Conservation (phyloP, 1,284 basidiomycete species). For the Blastosporella zonata region DNA sequence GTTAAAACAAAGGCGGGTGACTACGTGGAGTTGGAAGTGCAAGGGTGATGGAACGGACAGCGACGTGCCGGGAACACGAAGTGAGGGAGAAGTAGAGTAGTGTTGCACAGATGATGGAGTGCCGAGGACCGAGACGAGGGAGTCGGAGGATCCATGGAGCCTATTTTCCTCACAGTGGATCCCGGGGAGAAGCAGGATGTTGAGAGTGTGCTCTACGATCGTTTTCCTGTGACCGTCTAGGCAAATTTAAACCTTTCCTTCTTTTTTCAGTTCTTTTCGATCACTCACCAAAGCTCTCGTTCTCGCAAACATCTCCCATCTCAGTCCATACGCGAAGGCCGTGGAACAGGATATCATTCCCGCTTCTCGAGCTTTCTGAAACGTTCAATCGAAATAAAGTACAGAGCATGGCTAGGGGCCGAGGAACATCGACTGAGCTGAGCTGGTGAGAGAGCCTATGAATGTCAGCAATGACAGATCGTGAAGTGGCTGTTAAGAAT, state of each 20-base stretch:
- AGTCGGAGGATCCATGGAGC: conserved; percentile 30
- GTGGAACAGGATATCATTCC: conserved; percentile 48
- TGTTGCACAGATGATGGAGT: conserved; percentile 17
- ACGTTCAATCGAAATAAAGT: conserved; percentile 48
- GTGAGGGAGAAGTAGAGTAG: conserved; percentile 36
- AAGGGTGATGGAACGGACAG: conserved; percentile 62
- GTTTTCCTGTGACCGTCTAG: conserved; percentile 67
- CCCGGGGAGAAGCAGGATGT: conserved; percentile 54
- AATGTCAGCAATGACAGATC: conserved; percentile 66
- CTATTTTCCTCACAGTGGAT: conserved; percentile 40
- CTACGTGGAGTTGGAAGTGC: conserved; percentile 64
- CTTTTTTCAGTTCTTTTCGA: background rate
- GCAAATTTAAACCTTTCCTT: conserved; percentile 1
- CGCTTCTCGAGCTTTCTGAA: conserved; percentile 30
- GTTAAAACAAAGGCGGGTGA: conserved; percentile 70
- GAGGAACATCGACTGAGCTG: conserved; percentile 59
- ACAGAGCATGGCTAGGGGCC: conserved; percentile 56
- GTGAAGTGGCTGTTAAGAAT: conserved; percentile 67
- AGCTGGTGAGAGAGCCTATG: conserved; percentile 56
- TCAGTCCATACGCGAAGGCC: conserved; percentile 69
- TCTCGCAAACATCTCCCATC: conserved; percentile 68
- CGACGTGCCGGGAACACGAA: conserved; percentile 51
- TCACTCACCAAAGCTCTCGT: conserved; percentile 69
- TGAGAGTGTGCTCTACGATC: conserved; percentile 68
- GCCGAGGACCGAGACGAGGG: conserved; percentile 28